Evolutionary conservation across 192 early-diverging fungal genomes (phyloP).

Genomic region (Tieghemiomyces parasiticus): DNA sequence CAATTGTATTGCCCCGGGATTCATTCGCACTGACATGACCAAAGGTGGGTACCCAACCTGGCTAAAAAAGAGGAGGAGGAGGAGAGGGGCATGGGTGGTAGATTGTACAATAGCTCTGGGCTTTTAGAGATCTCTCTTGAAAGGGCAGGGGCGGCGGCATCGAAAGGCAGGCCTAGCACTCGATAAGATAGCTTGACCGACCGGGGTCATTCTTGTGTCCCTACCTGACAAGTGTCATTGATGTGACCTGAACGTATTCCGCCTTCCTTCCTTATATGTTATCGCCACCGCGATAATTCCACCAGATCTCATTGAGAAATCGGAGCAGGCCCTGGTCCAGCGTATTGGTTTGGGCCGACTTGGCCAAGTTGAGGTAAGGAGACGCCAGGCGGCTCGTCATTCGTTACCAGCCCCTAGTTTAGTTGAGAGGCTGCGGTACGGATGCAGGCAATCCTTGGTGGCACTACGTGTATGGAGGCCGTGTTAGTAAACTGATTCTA

Average conservation of each 20-base stretch:
- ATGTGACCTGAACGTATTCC: not conserved
- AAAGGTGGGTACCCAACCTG: conserved; percentile 20
- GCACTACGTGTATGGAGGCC: conserved; percentile 11
- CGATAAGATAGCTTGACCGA: too few species aligned
- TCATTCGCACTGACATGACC: conserved; percentile 72
- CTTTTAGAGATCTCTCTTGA: too few species aligned
- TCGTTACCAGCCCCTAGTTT: not conserved
- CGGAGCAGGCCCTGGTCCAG: not conserved
- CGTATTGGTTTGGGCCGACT: not conserved
- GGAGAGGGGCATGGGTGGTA: not conserved
- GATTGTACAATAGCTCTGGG: not conserved
- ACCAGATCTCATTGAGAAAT: not conserved
- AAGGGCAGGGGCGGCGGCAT: too few species aligned
- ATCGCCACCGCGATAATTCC: not conserved
- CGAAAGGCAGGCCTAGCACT: too few species aligned
- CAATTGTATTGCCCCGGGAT: conserved; percentile 78
- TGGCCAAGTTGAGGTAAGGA: not conserved
- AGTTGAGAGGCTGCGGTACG: conserved; percentile 20
- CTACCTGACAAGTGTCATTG: not conserved
- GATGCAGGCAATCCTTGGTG: conserved; percentile 10
- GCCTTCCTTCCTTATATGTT: not conserved
- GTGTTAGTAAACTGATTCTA: conserved; percentile 28
- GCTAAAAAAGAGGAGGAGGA: not conserved
- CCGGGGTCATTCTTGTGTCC: not conserved
- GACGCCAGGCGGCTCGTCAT: not conserved